Percentiles rank a stretch among this genome's conserved stretches.
Evolutionary conservation across 1,284 basidiomycete genomes (phyloP).

Genomic region (Pseudozyma hubeiensis): DNA sequence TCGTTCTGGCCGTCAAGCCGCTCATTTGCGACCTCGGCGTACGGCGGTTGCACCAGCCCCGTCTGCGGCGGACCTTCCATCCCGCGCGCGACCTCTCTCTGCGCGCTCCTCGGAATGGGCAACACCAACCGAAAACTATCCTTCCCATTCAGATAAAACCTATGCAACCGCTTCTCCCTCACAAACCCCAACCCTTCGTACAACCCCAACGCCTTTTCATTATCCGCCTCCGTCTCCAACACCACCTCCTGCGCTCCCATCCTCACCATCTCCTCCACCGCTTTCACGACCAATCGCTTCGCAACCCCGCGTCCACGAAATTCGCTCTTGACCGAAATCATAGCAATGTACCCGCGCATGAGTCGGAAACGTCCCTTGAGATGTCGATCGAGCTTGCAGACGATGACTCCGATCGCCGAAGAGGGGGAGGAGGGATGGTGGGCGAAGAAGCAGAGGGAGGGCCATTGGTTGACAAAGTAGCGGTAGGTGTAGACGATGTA

Average conservation of each 20-base stretch:
- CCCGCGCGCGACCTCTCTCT: slow-evolving; percentile 12
- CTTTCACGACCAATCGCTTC: slow-evolving; percentile 71
- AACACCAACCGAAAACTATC: slow-evolving; percentile 63
- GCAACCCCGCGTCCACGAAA: slow-evolving; percentile 72
- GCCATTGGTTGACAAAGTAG: slow-evolving; percentile 84
- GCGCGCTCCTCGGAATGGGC: slow-evolving; percentile 32
- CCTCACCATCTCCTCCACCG: slow-evolving; percentile 82
- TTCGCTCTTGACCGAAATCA: slow-evolving; percentile 74
- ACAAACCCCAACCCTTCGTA: slow-evolving; percentile 95
- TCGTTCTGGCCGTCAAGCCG: neutral
- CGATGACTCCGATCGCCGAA: slow-evolving; percentile 78
- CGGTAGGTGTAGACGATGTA: slow-evolving; percentile 90
- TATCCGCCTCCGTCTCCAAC: slow-evolving; percentile 97
- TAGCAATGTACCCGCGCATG: slow-evolving; percentile 95
- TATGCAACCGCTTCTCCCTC: slow-evolving; percentile 89
- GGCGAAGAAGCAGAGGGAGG: slow-evolving; percentile 87
- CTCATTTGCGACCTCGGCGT: neutral
- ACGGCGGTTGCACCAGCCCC: slow-evolving; percentile 35
- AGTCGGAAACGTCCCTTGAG: slow-evolving; percentile 71
- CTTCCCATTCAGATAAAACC: slow-evolving; percentile 90
- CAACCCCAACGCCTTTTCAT: slow-evolving; percentile 83
- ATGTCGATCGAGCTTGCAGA: slow-evolving; percentile 94
- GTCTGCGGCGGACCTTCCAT: slow-evolving; percentile 16
- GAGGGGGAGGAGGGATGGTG: neutral
- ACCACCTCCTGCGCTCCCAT: slow-evolving; percentile 88